These are phyloP conservation scores for Abrus pulchellus DNA, from an alignment of 306 rosid species.

Conservation along the genomic window DNA sequence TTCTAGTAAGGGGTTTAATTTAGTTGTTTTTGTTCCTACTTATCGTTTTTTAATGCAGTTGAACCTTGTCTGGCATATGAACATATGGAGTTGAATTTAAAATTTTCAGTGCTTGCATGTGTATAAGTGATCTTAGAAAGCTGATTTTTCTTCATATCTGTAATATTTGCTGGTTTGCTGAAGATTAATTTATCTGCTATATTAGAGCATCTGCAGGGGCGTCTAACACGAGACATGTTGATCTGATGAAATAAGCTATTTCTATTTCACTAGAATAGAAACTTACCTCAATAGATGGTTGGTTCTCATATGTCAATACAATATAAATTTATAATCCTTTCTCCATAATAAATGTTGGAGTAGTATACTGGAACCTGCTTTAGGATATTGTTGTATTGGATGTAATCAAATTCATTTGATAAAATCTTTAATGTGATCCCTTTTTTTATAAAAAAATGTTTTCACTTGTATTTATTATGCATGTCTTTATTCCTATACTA, in stretches of 20 bases:
- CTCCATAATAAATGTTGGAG: constrained; percentile 3
- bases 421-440: background rate
- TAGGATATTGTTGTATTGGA: constrained; percentile 4
- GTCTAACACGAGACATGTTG: background rate
- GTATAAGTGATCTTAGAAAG: constrained; percentile 6
- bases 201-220: background rate
- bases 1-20: constrained; percentile 70
- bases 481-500: constrained; percentile 1
- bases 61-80: constrained; percentile 5
- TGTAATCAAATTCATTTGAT: background rate
- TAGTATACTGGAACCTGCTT: constrained; percentile 16
- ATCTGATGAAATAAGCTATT: constrained; percentile 19
- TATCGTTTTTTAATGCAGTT: constrained; percentile 12
- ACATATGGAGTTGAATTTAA: constrained; percentile 4
- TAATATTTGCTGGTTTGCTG: constrained; percentile 32
- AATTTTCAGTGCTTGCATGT: constrained; percentile 3
- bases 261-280: constrained; percentile 8
- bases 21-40: constrained; percentile 17
- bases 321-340: background rate
- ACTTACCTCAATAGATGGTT: constrained; percentile 26
- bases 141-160: constrained; percentile 1
- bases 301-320: background rate
- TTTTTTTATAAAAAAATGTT: background rate
- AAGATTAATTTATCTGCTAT: constrained; percentile 36
- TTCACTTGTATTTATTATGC: constrained; percentile 1